These are phyloP conservation scores for Venturia pyrina DNA, from an alignment of 2,329 filamentous ascomycete species.

Conservation along the genomic window DNA sequence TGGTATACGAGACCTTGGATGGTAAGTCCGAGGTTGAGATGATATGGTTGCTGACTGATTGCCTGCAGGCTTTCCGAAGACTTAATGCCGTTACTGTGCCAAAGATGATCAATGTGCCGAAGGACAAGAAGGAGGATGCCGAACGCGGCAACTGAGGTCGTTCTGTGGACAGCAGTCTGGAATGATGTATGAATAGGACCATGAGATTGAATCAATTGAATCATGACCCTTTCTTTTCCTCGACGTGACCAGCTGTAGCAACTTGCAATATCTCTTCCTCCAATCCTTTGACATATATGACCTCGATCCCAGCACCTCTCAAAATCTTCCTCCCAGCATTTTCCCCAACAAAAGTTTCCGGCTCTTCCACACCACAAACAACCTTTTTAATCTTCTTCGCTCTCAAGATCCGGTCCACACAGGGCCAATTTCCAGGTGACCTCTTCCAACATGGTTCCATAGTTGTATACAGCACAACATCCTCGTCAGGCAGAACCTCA, in stretches of 20 bases:
- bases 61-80: slow-evolving; percentile 39
- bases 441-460: slow-evolving; percentile 77
- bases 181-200: not conserved
- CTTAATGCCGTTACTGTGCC: slow-evolving; percentile 44
- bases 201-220: not conserved
- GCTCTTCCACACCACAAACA: slow-evolving; percentile 81
- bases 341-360: slow-evolving; percentile 76
- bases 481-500: slow-evolving; percentile 35
- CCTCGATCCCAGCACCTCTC: slow-evolving; percentile 60
- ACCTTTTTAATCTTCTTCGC: slow-evolving; percentile 58
- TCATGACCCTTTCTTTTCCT: slow-evolving; percentile 14
- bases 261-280: slow-evolving; percentile 73
- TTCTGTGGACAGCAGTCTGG: too few relatives aligned
- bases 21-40: slow-evolving; percentile 23
- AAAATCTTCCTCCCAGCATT: slow-evolving; percentile 67
- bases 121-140: slow-evolving; percentile 42
- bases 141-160: slow-evolving; percentile 1
- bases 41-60: slow-evolving; percentile 5
- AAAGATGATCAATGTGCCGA: slow-evolving; percentile 41
- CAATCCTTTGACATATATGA: slow-evolving; percentile 62
- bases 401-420: slow-evolving; percentile 66
- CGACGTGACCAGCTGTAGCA: slow-evolving; percentile 70
- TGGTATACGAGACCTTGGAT: slow-evolving; percentile 31
- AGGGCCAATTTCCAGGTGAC: slow-evolving; percentile 64
- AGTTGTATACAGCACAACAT: slow-evolving; percentile 64